A percentile compares a stretch with the other conserved stretches of the same genome.
Evolutionary conservation across 2,329 filamentous ascomycete species (phyloP).

Genomic region (Graphium sp.): DNA sequence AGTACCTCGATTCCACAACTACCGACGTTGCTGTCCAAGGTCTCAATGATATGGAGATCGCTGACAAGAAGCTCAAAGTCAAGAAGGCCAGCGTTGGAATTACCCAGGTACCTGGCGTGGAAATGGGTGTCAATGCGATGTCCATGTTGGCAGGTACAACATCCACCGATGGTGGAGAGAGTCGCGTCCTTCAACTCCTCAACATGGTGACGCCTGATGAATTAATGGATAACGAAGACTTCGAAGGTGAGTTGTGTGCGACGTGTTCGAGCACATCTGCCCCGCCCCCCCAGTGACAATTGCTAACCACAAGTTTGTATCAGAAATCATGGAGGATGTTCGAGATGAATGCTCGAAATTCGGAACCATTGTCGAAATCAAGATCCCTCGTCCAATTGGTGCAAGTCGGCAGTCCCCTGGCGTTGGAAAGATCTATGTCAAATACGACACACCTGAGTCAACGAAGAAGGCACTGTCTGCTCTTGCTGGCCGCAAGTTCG

Average conservation of each 20-base stretch:
- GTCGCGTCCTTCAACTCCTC: conserved; percentile 75
- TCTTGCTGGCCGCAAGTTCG: conserved; percentile 91
- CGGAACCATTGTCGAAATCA: conserved; percentile 70
- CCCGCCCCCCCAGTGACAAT: neutral
- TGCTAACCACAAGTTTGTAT: conserved; percentile 19
- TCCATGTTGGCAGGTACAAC: conserved; percentile 90
- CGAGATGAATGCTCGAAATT: conserved; percentile 87
- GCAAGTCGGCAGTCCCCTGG: conserved; percentile 72
- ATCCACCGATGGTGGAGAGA: conserved; percentile 60
- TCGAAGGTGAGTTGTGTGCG: conserved; percentile 82
- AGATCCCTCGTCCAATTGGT: conserved; percentile 75
- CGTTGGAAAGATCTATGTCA: conserved; percentile 96
- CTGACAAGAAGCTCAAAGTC: conserved; percentile 72
- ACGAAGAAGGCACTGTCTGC: conserved; percentile 74
- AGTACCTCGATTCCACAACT: conserved; percentile 61
- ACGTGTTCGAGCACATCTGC: neutral
- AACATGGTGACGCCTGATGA: conserved; percentile 99
- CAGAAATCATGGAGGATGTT: conserved; percentile 97
- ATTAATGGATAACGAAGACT: conserved; percentile 84
- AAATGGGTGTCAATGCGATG: conserved; percentile 96
- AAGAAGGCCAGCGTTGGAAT: conserved; percentile 80
- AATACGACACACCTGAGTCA: conserved; percentile 64
- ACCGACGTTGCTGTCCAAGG: conserved; percentile 82
- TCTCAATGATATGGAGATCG: conserved; percentile 84
- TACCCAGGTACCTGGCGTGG: conserved; percentile 79